phyloP scores from a whole-genome alignment of 2,329 filamentous ascomycete genomes.

The Nigrospora sphaerica region DNA sequence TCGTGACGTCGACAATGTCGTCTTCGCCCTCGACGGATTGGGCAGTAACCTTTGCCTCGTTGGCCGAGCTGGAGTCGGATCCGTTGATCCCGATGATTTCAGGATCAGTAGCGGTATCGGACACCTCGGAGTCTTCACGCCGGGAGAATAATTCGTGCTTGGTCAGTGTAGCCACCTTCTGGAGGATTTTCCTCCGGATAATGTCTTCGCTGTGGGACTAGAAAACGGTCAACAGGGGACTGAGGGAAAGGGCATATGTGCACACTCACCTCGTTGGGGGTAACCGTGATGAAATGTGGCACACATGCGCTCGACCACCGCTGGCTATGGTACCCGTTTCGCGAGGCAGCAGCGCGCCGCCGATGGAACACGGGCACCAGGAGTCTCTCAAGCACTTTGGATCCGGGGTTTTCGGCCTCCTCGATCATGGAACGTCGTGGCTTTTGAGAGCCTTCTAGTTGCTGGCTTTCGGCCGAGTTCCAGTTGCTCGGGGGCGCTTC shows the following conservation, averaged over 20 bases:
- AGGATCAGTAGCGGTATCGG: constrained; percentile 51
- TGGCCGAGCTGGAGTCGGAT: constrained; percentile 59
- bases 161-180: constrained; percentile 69
- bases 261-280: constrained; percentile 57
- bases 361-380: constrained; percentile 68
- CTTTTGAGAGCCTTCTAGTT: constrained; percentile 33
- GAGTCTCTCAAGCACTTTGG: constrained; percentile 55
- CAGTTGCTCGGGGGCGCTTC: constrained; percentile 75
- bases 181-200: constrained; percentile 74
- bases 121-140: constrained; percentile 20
- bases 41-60: constrained; percentile 65
- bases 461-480: constrained; percentile 43
- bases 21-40: constrained; percentile 83
- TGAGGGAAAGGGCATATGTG: not conserved
- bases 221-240: constrained; percentile 25
- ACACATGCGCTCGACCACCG: constrained; percentile 19
- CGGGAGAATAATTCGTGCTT: constrained; percentile 59
- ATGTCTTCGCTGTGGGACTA: constrained; percentile 53
- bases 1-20: constrained; percentile 82
- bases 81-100: constrained; percentile 62
- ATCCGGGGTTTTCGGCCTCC: constrained; percentile 34
- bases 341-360: constrained; percentile 25
- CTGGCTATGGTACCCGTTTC: constrained; percentile 21
- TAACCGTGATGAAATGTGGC: constrained; percentile 70
- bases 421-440: constrained; percentile 38